phyloP scores from a whole-genome alignment of 345 rosid species.

The Pugionium cornutum region DNA sequence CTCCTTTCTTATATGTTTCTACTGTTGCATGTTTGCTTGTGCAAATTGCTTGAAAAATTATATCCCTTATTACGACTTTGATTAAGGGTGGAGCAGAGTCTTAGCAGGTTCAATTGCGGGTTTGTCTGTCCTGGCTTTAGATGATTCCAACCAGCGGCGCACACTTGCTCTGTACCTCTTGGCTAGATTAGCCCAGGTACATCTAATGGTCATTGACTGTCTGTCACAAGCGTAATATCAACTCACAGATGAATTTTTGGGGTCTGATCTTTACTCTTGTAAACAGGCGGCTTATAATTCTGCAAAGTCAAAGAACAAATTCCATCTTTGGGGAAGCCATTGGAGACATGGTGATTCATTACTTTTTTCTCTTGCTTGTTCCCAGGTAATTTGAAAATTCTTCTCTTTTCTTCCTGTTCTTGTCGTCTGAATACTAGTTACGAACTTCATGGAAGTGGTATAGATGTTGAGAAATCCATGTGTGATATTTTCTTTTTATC shows the following conservation, averaged over 20 bases:
- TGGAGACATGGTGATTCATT: constrained; percentile 98
- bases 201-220: not conserved
- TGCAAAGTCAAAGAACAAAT: constrained; percentile 89
- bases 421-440: constrained; percentile 7
- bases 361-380: constrained; percentile 84
- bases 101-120: constrained; percentile 99
- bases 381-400: constrained; percentile 63
- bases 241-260: not conserved
- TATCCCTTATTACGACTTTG: constrained; percentile 57
- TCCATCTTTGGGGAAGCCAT: constrained; percentile 98
- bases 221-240: constrained; percentile 20
- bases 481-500: constrained; percentile 3
- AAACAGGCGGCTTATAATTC: constrained; percentile 89
- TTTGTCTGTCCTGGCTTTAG: constrained; percentile 89
- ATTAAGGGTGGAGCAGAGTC: constrained; percentile 95
- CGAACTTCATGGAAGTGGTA: constrained; percentile 15
- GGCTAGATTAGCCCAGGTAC: constrained; percentile 92
- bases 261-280: constrained; percentile 17
- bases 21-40: constrained; percentile 3
- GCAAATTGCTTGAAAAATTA: constrained; percentile 34
- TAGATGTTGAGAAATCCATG: constrained; percentile 7
- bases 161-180: constrained; percentile 93
- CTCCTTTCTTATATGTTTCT: constrained; percentile 4
- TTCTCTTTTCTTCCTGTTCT: constrained; percentile 10
- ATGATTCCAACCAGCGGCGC: constrained; percentile 89